phyloP scores from a whole-genome alignment of 169 alveolate species.

The Theileria equi region DNA sequence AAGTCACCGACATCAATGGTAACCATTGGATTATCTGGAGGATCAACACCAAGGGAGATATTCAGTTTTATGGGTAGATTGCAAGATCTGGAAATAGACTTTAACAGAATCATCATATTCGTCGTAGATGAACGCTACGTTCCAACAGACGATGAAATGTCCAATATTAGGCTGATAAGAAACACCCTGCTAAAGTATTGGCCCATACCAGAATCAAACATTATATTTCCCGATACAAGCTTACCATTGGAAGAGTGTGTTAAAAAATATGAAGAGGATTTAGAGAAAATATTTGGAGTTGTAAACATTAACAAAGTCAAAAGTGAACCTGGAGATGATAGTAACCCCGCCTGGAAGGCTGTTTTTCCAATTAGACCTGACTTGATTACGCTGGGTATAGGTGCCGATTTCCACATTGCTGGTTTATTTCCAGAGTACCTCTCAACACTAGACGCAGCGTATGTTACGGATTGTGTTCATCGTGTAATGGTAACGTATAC shows the following conservation, averaged over 20 bases:
- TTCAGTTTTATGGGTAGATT: constrained; percentile 38
- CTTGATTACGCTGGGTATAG: constrained; percentile 62
- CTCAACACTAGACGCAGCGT: constrained; percentile 42
- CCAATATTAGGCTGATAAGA: constrained; percentile 49
- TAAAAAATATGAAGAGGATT: constrained; percentile 52
- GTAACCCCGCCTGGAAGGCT: neutral
- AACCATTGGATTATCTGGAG: constrained; percentile 62
- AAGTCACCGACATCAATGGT: constrained; percentile 46
- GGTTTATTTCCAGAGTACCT: constrained; percentile 66
- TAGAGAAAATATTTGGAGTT: constrained; percentile 47
- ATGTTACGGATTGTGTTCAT: constrained; percentile 43
- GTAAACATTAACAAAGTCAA: neutral
- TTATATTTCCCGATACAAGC: constrained; percentile 60
- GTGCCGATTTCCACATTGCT: constrained; percentile 64
- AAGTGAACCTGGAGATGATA: neutral
- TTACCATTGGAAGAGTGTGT: constrained; percentile 63
- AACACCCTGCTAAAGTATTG: constrained; percentile 56
- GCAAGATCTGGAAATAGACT: constrained; percentile 43
- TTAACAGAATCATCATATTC: constrained; percentile 51
- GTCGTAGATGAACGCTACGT: constrained; percentile 64
- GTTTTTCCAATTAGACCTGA: constrained; percentile 29
- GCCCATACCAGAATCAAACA: constrained; percentile 61
- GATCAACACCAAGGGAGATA: constrained; percentile 47
- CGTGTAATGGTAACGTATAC: constrained; percentile 61
- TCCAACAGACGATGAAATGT: constrained; percentile 57